Base-by-base conservation (phyloP, 2,329 filamentous ascomycete species). In the Exophiala calicioides region DNA sequence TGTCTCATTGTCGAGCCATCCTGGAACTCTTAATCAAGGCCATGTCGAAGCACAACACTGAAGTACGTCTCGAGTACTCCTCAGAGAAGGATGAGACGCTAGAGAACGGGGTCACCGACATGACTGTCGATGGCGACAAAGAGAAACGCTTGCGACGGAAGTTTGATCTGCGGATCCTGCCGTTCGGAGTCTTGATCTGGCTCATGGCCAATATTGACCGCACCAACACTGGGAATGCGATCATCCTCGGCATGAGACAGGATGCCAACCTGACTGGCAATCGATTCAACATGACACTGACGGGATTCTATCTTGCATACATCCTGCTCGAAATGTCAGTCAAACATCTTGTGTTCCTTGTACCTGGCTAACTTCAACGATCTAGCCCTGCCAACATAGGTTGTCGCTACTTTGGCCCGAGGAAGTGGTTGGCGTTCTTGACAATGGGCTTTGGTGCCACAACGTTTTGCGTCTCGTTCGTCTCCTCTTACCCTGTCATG, bases 201-300 rank as follows among this genome's bases (percentile, higher is more conserved):
- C 37, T 41, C 3, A 3, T 41, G 3, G 13, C 82, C 57, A 90
- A 90, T 51, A 53, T 42, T 45, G 58, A 50, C 55, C 49, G 56
- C 36, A 84, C 88, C 63, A 90, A 90, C 63, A 87, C 90, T 58
- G 83, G 82, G 64, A 90, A 90, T 67, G 86, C 86, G 15, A 78
- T 77, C 31, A 74, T 85, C 27, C 87, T 87, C 51, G 74, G 77
- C 30, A 71, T 90, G 73, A 20, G 59, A 72, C 7, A 86, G 4
- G 57, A 59, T 86, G 41, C 68, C 64, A 31, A 68, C 7, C 65
- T 79, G 1, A 50, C 53, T 4, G 62, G 64, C 31, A 65, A 73
- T 51, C 62, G 72, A 44, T 75, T 73, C 59, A 69, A 67, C 48
- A 60, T 64, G 44, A 62, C 63, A 0, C 61, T 79, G 5, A 72